These are phyloP conservation scores for Paramecium caudatum DNA, from an alignment of 73 alveolate genomes.

Conservation along the genomic window DNA sequence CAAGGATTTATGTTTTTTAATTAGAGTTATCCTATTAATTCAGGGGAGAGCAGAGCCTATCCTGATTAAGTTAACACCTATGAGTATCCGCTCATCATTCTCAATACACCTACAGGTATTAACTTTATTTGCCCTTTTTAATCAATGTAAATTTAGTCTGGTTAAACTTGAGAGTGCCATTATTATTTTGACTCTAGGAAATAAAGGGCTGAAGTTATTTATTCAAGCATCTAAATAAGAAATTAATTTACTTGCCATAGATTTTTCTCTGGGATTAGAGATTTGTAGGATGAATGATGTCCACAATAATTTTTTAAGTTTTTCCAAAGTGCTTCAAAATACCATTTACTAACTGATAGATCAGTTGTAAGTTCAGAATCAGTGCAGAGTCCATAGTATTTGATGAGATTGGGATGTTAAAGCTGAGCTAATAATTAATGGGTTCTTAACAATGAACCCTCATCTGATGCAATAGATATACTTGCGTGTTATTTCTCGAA, in stretches of 20 bases:
- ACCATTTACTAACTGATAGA: slow-evolving; percentile 21
- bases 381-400: slow-evolving; percentile 6
- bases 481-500: neutral
- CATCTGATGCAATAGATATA: neutral
- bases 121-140: neutral
- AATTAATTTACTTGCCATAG: neutral
- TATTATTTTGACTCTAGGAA: neutral
- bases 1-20: neutral
- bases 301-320: neutral
- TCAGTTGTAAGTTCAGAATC: neutral
- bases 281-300: neutral
- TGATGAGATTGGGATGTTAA: neutral
- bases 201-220: neutral
- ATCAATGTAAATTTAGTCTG: slow-evolving; percentile 18
- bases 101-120: neutral
- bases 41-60: slow-evolving; percentile 32
- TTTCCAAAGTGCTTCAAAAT: slow-evolving; percentile 10
- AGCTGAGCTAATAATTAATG: neutral
- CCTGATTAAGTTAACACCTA: neutral
- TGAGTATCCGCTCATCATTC: slow-evolving; percentile 46
- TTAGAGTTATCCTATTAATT: slow-evolving; percentile 10
- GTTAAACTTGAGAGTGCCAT: slow-evolving; percentile 5
- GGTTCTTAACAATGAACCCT: neutral
- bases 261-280: slow-evolving; percentile 2
- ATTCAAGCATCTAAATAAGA: neutral